These are phyloP conservation scores for Gossypioides kirkii DNA, from an alignment of 345 rosid genomes.

Conservation along the genomic window DNA sequence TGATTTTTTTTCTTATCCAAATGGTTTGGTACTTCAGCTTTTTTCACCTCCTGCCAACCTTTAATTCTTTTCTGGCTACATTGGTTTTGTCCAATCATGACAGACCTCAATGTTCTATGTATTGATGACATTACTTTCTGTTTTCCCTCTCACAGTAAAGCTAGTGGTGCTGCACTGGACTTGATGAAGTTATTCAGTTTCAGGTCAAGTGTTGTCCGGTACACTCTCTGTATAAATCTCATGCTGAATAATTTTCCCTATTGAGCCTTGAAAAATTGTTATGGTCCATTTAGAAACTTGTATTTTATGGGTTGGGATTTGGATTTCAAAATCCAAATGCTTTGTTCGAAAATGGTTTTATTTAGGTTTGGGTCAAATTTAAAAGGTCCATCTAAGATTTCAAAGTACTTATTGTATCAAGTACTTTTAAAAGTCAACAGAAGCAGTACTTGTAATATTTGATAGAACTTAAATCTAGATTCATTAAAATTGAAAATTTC, in stretches of 20 bases:
- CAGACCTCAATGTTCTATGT: not conserved
- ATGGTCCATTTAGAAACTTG: not conserved
- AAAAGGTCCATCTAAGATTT: not conserved
- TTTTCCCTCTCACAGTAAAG: slow-evolving; percentile 44
- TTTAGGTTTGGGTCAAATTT: not conserved
- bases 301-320: not conserved
- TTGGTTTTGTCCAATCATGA: not conserved
- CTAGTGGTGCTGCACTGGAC: slow-evolving; percentile 68
- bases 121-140: not conserved
- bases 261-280: not conserved
- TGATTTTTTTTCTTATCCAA: not conserved
- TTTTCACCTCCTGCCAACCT: not conserved
- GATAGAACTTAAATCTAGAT: not conserved
- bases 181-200: slow-evolving; percentile 81
- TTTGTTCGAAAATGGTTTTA: not conserved
- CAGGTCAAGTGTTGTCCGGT: slow-evolving; percentile 79
- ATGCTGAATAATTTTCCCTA: not conserved
- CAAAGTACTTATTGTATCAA: not conserved
- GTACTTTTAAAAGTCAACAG: not conserved
- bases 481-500: not conserved
- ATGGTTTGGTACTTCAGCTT: not conserved
- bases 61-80: not conserved
- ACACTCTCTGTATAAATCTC: slow-evolving; percentile 15
- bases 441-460: not conserved
- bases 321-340: not conserved